Base-by-base conservation (phyloP, 176 grass and related monocot species). In the Alopecurus myosuroides region DNA sequence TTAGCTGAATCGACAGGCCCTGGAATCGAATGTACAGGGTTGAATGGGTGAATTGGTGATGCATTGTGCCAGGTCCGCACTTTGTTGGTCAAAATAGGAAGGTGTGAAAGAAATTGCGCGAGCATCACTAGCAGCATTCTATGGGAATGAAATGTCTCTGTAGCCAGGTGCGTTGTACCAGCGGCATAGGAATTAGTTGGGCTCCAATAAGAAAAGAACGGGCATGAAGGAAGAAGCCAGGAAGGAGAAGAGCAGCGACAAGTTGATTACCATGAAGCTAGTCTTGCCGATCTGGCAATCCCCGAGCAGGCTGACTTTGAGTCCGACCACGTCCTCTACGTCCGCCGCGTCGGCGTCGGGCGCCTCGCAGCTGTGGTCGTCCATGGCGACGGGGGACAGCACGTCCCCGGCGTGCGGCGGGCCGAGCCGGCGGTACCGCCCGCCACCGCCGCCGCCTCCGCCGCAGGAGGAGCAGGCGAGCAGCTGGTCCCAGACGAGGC, bases 261-360 rank as follows among this genome's bases (percentile, higher is more conserved):
- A 79, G 35, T 57, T 94, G 91, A 19, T 82, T 94, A 99, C 97
- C 97, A 99, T 91, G 92, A 99, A 99, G 82, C 97, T 99, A 17
- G 97, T 99, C 85, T 99, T 99, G 53, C 97, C 97, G 58, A 91
- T 93, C 48, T 79, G 93, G 81, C 91, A 94, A 50, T 99, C 97
- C 19, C 97, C 97, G 69, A 99, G 97, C 72, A 99, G 65, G 86
- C 91, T 94, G 87, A 99, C 90, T 88, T 99, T 99, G 73, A 99
- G 89, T 14, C 81, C 85, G 39, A 99, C 74, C 75, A 99, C 73
- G 77, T 99, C 86, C 15, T 89, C 88, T 14, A 3, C 57, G 15
- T 81, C 83, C 1, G 20, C 82, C 56, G 57, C 70, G n/a, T 40
- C 79, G 19, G 31, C 70, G 44, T 11, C 60, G 6, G 29, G 45